Percentiles rank a stretch among this genome's conserved stretches.
phyloP scores from a whole-genome alignment of 2,329 filamentous ascomycete species.

The Talaromyces sp. region DNA sequence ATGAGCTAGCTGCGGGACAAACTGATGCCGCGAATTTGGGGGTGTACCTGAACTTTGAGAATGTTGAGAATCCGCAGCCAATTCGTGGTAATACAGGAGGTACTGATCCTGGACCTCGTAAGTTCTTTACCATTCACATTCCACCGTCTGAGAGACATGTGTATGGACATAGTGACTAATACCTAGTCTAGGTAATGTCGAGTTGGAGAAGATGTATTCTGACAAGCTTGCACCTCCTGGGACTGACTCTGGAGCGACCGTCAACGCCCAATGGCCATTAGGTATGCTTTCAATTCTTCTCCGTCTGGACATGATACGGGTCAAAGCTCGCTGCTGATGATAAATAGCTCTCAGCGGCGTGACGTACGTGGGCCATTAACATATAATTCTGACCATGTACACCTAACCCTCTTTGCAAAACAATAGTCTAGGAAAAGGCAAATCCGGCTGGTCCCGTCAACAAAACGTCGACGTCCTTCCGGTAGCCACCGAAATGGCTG shows the following conservation, averaged over 20 bases:
- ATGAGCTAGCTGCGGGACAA: conserved; percentile 51
- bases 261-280: conserved; percentile 53
- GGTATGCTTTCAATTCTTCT: conserved; percentile 28
- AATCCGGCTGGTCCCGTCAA: conserved; percentile 54
- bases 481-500: conserved; percentile 51
- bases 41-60: conserved; percentile 53
- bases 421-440: conserved; percentile 39
- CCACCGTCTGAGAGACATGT: neutral
- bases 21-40: conserved; percentile 51
- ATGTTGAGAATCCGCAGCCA: conserved; percentile 53
- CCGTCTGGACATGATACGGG: too few species aligned
- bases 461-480: conserved; percentile 54
- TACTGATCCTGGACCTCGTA: conserved; percentile 53
- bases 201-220: conserved; percentile 54
- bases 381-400: neutral
- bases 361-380: conserved; percentile 26
- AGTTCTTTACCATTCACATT: neutral
- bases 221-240: conserved; percentile 54
- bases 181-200: conserved; percentile 37
- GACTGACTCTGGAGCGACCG: conserved; percentile 45
- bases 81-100: conserved; percentile 51
- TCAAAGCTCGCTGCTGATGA: neutral
- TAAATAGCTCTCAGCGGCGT: conserved; percentile 45
- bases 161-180: conserved; percentile 11
- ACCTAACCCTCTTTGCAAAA: neutral